Conservation (phyloP, 768 basidiomycete genomes). For the Crepidotus variabilis region DNA sequence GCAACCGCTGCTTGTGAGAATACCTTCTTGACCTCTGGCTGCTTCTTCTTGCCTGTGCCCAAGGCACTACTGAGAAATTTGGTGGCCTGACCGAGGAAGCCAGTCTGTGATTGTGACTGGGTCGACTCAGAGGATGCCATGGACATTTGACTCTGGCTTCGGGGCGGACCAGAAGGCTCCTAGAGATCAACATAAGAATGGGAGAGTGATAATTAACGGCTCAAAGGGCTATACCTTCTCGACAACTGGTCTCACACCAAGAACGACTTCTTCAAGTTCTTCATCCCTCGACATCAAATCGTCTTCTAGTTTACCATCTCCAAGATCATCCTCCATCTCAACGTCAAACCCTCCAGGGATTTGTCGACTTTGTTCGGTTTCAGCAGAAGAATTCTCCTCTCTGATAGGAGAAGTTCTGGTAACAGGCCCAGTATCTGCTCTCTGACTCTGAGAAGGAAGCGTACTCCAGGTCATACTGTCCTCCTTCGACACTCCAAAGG, state of each 20-base stretch:
- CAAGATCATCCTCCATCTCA: slow-evolving; percentile 29
- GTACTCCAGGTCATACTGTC: slow-evolving; percentile 80
- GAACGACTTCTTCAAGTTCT: slow-evolving; percentile 39
- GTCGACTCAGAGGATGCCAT: slow-evolving; percentile 45
- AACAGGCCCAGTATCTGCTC: slow-evolving; percentile 33
- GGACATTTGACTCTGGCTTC: slow-evolving; percentile 55
- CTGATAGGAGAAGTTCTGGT: slow-evolving; percentile 15
- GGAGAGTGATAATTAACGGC: background rate
- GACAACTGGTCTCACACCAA: slow-evolving; percentile 34
- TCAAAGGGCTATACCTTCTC: slow-evolving; percentile 37
- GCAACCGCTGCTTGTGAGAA: slow-evolving; percentile 77
- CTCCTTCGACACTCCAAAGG: slow-evolving; percentile 53
- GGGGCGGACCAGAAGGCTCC: slow-evolving; percentile 11
- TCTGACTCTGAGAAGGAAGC: slow-evolving; percentile 55
- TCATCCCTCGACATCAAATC: slow-evolving; percentile 23
- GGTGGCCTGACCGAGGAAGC: slow-evolving; percentile 69
- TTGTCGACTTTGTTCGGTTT: slow-evolving; percentile 1
- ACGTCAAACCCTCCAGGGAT: slow-evolving; percentile 30
- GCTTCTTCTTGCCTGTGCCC: slow-evolving; percentile 66
- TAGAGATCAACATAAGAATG: slow-evolving; percentile 6
- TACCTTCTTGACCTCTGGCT: slow-evolving; percentile 73
- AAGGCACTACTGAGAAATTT: slow-evolving; percentile 66
- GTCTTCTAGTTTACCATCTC: slow-evolving; percentile 26
- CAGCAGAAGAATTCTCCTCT: background rate
- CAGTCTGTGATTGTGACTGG: slow-evolving; percentile 48